phyloP scores from a whole-genome alignment of 495 filamentous ascomycete genomes.

The Hypoxylon trugodes region DNA sequence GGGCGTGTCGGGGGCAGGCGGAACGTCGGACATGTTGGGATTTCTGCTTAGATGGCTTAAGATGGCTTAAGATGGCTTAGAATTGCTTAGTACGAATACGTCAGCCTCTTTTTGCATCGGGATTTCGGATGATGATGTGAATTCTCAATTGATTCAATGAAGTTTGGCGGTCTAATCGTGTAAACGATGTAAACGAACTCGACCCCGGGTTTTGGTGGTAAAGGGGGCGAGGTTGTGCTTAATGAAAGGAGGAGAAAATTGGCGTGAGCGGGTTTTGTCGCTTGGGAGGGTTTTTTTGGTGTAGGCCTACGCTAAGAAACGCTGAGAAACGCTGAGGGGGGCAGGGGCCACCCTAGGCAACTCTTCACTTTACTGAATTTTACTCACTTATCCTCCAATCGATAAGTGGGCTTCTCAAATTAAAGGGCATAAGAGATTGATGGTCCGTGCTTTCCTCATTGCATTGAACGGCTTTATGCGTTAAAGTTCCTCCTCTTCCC shows the following conservation, averaged over 20 bases:
- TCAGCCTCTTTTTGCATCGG: no score
- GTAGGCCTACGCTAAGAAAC: constrained; percentile 3
- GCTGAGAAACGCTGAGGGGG: no score
- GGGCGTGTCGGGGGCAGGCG: constrained; percentile 36
- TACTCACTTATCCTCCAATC: constrained; percentile 13
- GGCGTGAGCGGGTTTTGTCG: constrained; percentile 37
- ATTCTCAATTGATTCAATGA: constrained; percentile 45
- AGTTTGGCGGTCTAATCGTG: constrained; percentile 46
- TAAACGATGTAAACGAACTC: constrained; percentile 50
- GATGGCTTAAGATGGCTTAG: background rate
- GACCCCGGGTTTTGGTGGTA: constrained; percentile 45
- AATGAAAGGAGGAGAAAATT: constrained; percentile 45
- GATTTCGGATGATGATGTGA: constrained; percentile 24
- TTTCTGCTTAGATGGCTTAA: background rate
- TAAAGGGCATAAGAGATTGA: constrained; percentile 36
- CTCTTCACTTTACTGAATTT: no score
- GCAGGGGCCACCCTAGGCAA: constrained; percentile 20
- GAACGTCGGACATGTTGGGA: constrained; percentile 41
- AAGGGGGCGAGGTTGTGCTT: constrained; percentile 49
- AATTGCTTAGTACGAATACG: no score
- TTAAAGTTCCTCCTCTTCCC: constrained; percentile 22
- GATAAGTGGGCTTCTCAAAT: constrained; percentile 4
- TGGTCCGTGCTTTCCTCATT: constrained; percentile 44
- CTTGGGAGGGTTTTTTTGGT: constrained; percentile 34
- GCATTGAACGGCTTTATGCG: constrained; percentile 45